phyloP scores from a whole-genome alignment of 805 yeast genomes.

The Ogataea pini region DNA sequence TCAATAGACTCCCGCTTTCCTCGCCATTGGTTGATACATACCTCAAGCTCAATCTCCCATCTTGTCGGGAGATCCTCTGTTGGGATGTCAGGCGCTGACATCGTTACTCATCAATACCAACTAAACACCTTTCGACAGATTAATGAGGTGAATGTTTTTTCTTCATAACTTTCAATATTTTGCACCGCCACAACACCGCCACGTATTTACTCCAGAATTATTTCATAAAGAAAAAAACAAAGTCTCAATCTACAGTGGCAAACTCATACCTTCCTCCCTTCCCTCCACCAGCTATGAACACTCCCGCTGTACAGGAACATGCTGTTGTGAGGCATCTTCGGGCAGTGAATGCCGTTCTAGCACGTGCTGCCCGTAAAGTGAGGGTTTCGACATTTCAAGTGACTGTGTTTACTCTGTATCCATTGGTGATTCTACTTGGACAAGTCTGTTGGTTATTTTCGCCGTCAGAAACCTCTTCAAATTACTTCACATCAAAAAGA shows the following conservation, averaged over 20 bases:
- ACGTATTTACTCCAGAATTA: too few relatives aligned
- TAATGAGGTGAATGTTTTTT: too few relatives aligned
- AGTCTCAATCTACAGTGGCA: neutral
- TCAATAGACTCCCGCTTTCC: too few relatives aligned
- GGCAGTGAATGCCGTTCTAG: slow-evolving; percentile 8
- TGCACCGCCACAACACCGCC: slow-evolving; percentile 4
- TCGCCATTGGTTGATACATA: too few relatives aligned
- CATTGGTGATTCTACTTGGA: slow-evolving; percentile 50
- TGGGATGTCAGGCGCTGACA: slow-evolving; percentile 5
- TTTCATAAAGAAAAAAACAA: too few relatives aligned
- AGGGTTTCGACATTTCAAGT: slow-evolving; percentile 16
- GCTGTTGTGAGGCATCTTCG: slow-evolving; percentile 14
- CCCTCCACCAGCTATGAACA: neutral
- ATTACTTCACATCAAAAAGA: slow-evolving; percentile 59
- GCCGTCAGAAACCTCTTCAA: slow-evolving; percentile 46
- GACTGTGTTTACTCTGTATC: slow-evolving; percentile 25
- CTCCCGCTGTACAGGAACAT: neutral
- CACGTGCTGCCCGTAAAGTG: slow-evolving; percentile 6
- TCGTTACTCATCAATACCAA: neutral
- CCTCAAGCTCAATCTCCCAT: slow-evolving; percentile 87
- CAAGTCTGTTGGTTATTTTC: slow-evolving; percentile 48
- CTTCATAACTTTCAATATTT: too few relatives aligned
- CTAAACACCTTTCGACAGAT: too few relatives aligned
- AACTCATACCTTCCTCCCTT: neutral
- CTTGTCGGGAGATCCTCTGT: slow-evolving; percentile 59